A percentile compares a stretch with the other conserved stretches of the same genome.
These are phyloP conservation scores for Neonectria neomacrospora DNA, from an alignment of 2,329 filamentous ascomycete genomes.

Conservation along the genomic window DNA sequence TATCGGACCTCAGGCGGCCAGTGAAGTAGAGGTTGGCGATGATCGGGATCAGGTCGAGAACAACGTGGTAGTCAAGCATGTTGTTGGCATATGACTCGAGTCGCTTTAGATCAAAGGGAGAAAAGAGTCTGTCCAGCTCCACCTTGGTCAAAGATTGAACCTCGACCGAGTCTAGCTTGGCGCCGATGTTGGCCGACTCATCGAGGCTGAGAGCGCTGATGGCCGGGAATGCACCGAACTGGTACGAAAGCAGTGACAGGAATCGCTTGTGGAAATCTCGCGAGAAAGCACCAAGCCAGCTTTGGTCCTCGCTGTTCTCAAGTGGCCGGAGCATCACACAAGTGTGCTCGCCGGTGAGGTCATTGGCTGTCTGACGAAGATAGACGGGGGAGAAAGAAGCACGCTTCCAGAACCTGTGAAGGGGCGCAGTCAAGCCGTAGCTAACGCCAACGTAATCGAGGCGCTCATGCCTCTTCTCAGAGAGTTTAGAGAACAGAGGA, in stretches of 20 bases:
- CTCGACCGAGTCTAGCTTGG: constrained; percentile 68
- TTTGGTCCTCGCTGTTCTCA: constrained; percentile 71
- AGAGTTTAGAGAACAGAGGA: constrained; percentile 88
- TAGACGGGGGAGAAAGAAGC: constrained; percentile 89
- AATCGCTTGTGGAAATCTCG: constrained; percentile 97
- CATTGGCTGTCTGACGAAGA: constrained; percentile 93
- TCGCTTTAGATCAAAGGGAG: constrained; percentile 93
- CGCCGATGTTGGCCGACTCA: constrained; percentile 81
- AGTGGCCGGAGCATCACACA: constrained; percentile 96
- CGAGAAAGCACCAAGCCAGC: constrained; percentile 91
- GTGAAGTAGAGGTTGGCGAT: constrained; percentile 89
- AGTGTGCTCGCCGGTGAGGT: constrained; percentile 95
- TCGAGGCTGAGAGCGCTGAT: constrained; percentile 86
- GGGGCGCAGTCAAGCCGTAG: constrained; percentile 85
- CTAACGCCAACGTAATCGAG: constrained; percentile 97
- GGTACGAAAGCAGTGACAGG: constrained; percentile 87
- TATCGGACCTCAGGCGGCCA: constrained; percentile 72
- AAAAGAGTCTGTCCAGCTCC: constrained; percentile 81
- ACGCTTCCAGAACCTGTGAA: constrained; percentile 98
- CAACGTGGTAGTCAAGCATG: constrained; percentile 97
- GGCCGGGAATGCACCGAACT: constrained; percentile 86
- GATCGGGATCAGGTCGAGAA: constrained; percentile 88
- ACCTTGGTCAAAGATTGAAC: constrained; percentile 72
- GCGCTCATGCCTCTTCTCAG: constrained; percentile 80
- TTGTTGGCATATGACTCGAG: constrained; percentile 96